Evolutionary conservation across 73 alveolate genomes (phyloP).

Genomic region (Loxodes magnus): DNA sequence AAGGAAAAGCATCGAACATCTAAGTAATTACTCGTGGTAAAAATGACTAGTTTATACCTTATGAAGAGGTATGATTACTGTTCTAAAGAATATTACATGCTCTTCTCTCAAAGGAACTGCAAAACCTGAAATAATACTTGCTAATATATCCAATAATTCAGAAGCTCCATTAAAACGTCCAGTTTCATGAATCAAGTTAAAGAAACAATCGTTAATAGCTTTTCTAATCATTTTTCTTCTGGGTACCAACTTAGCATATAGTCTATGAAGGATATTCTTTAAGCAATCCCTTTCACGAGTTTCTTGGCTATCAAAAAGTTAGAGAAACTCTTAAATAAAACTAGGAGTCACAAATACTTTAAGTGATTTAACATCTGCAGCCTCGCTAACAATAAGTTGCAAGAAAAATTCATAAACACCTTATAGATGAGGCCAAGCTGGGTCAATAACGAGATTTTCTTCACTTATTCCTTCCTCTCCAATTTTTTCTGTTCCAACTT

Average conservation of each 20-base stretch:
- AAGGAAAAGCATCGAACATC: conserved; percentile 82
- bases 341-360: conserved; percentile 54
- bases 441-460: conserved; percentile 37
- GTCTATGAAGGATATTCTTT: conserved; percentile 69
- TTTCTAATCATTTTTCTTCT: conserved; percentile 69
- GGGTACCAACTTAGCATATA: conserved; percentile 78
- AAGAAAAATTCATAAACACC: conserved; percentile 62
- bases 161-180: conserved; percentile 85
- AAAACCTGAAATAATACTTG: conserved; percentile 78
- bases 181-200: conserved; percentile 68
- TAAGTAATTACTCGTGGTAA: conserved; percentile 73
- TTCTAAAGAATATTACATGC: conserved; percentile 78
- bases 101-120: conserved; percentile 89
- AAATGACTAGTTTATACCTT: conserved; percentile 78
- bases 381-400: conserved; percentile 49
- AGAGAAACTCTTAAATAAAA: conserved; percentile 49
- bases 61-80: conserved; percentile 74
- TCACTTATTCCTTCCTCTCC: conserved; percentile 39
- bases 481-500: conserved; percentile 26
- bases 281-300: conserved; percentile 65
- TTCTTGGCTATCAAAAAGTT: conserved; percentile 64
- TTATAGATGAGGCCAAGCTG: conserved; percentile 61
- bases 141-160: conserved; percentile 75
- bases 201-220: conserved; percentile 82
- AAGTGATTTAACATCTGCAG: conserved; percentile 43